A percentile compares a stretch with the other conserved stretches of the same genome.
Evolutionary conservation across 306 rosid genomes (phyloP).

Genomic region (Macrotyloma uniflorum): DNA sequence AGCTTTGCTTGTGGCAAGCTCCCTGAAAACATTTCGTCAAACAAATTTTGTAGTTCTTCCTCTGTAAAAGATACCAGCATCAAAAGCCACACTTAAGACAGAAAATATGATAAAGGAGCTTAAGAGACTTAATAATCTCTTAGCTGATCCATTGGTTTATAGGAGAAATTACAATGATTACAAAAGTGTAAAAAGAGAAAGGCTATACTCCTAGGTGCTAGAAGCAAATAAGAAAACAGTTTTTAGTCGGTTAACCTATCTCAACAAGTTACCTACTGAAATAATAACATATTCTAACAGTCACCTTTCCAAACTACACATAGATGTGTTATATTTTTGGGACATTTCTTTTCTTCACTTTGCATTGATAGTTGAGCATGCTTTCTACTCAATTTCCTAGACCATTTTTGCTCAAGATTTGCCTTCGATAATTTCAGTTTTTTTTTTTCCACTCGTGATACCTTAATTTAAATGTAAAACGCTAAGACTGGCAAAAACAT

Average conservation of each 20-base stretch:
- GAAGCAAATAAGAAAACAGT: no score
- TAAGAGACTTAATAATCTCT: no score
- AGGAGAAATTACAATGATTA: no score
- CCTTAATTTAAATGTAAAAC: conserved; percentile 17
- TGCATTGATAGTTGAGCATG: background rate
- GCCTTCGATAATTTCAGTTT: background rate
- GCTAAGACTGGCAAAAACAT: background rate
- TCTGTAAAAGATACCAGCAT: background rate
- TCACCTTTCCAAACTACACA: conserved; percentile 1
- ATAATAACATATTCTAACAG: no score
- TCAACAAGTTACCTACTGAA: no score
- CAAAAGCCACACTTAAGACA: no score
- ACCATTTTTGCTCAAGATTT: background rate
- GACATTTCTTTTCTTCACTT: background rate
- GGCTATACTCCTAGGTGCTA: no score
- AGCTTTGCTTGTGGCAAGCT: background rate
- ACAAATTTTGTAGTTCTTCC: background rate
- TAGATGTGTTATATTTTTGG: background rate
- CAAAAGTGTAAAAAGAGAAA: no score
- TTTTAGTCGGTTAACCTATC: no score
- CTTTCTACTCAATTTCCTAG: background rate
- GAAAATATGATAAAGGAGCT: no score
- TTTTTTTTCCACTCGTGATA: background rate
- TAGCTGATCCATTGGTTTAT: no score
- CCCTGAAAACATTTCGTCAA: background rate